Conservation (phyloP, 208 protist species). For the Leishmania martiniquensis region DNA sequence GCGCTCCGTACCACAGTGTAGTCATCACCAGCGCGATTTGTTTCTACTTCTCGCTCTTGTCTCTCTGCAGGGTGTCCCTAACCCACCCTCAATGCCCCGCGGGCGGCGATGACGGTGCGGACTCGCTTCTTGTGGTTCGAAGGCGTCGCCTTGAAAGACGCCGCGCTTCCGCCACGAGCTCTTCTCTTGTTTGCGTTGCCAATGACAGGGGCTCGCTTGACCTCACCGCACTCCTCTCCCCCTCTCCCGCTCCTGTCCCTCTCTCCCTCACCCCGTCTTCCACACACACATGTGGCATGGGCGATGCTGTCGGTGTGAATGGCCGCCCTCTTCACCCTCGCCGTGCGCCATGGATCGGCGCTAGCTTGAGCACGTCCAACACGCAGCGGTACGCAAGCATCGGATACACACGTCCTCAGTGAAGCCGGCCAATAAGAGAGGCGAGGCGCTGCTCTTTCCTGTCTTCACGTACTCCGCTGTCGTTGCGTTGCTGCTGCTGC, state of each 20-base stretch:
- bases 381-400: too few species aligned
- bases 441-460: too few species aligned
- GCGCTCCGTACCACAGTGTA: neutral
- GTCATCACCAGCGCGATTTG: neutral
- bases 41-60: neutral
- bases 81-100: neutral
- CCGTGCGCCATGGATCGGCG: neutral
- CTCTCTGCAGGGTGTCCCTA: neutral
- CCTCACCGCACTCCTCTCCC: neutral
- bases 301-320: too few species aligned
- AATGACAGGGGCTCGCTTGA: neutral
- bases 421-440: too few species aligned
- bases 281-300: too few species aligned
- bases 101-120: neutral
- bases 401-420: too few species aligned
- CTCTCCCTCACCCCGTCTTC: neutral
- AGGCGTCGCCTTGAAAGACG: neutral
- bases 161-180: neutral
- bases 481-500: too few species aligned
- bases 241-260: neutral
- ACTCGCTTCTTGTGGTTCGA: neutral
- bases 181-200: neutral
- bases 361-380: too few species aligned
- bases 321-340: too few species aligned
- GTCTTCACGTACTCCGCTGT: too few species aligned